Base-by-base conservation (phyloP, 2,329 filamentous ascomycete species). In the Parasarocladium wereldwijsianum region DNA sequence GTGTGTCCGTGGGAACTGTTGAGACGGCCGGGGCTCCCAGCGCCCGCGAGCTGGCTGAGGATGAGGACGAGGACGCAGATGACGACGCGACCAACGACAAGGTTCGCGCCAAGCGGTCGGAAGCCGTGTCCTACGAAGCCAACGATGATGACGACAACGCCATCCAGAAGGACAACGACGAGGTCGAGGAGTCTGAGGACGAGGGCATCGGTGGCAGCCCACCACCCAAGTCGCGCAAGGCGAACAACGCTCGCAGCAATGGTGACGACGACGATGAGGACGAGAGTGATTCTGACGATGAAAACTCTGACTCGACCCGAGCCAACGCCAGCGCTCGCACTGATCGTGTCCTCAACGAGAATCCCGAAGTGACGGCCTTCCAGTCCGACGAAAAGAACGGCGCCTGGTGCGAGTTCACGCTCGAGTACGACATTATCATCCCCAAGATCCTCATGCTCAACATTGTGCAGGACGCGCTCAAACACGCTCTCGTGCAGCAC, bases 361-460 rank as follows among this genome's bases (percentile, higher is more conserved):
- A 72, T 38, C 56, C 60, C 4, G 74, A 84, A 42, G 67, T 94
- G 26, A 76, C 75, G 4, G 62, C 65, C 24, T 94, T 94, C 62
- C 66, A 69, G 40, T 93, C 86, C 49, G 80, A 93, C 51, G 74
- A 84, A 42, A 62, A 62, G 34, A 59, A 60, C 12, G 86, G 84
- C 39, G 67, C 67, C 23, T 80, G 74, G 62, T 93, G 83, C 54
- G 70, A 77, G 39, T 72, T 96, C 45, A 80, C 79, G 11, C 70
- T 96, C 35, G 83, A 79, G 53, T 94, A 92, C 49, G 73, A 82
- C 38, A 70, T 77, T 24, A 62, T 70, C 24, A 79, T 79, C 23
- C 81, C 87, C 39, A 98, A 98, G 59, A 67, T 98, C 27, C 70
- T 98, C 35, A 90, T 98, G 70, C 74, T 96, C 34, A 82, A 81